A percentile compares a stretch with the other conserved stretches of the same genome.
Evolutionary conservation across 257 asterid genomes (phyloP).

Genomic region (Nicotiana obtusifolia): DNA sequence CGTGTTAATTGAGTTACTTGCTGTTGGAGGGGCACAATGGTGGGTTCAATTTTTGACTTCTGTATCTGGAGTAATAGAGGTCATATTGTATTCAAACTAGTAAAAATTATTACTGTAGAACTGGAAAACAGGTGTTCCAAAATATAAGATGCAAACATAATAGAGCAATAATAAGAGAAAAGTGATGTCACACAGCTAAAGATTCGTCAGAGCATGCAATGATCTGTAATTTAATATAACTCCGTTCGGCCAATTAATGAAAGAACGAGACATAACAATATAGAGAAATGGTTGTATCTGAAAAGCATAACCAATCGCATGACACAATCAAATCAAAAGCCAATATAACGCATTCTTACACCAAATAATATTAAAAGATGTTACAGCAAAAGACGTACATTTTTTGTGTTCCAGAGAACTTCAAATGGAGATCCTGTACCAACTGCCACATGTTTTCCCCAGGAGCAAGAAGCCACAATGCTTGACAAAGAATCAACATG

Average conservation of each 20-base stretch:
- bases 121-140: background rate
- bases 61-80: background rate
- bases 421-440: slow-evolving; percentile 97
- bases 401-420: slow-evolving; percentile 75
- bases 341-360: background rate
- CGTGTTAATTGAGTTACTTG: background rate
- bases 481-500: slow-evolving; percentile 77
- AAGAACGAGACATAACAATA: background rate
- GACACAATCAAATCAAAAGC: background rate
- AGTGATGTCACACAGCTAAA: background rate
- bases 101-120: background rate
- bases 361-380: background rate
- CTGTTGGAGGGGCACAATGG: background rate
- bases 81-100: background rate
- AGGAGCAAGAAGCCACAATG: slow-evolving; percentile 92
- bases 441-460: slow-evolving; percentile 93
- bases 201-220: background rate
- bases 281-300: background rate
- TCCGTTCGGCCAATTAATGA: background rate
- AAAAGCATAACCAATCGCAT: background rate
- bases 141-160: background rate
- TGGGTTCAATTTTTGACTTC: background rate
- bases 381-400: slow-evolving; percentile 37
- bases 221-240: background rate
- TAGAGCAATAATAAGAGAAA: background rate